phyloP scores from a whole-genome alignment of 176 grass and related monocot genomes.

The Microstegium vimineum region DNA sequence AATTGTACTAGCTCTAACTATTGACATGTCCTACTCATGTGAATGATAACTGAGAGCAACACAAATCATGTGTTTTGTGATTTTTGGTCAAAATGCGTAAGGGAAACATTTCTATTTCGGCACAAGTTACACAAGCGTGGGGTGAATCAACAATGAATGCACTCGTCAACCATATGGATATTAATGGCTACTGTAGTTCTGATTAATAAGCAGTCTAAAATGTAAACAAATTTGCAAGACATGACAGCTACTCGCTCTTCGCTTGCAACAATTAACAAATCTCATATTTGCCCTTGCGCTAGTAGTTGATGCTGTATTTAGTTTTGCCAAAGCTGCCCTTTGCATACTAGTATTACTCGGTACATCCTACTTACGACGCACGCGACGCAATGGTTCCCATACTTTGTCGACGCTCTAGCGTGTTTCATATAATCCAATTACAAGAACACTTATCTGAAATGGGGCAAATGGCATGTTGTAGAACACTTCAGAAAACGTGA shows the following conservation, averaged over 20 bases:
- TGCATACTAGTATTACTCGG: not conserved
- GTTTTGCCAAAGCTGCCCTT: not conserved
- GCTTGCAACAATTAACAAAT: not conserved
- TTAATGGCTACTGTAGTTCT: no score
- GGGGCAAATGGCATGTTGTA: not conserved
- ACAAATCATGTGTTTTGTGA: no score
- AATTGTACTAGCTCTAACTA: not conserved
- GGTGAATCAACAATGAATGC: no score
- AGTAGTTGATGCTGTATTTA: not conserved
- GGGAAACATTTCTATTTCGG: not conserved
- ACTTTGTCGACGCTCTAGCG: no score
- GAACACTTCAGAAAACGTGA: not conserved
- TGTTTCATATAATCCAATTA: not conserved
- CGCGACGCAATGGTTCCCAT: no score
- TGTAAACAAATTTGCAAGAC: not conserved
- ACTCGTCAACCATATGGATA: no score
- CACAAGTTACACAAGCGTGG: no score
- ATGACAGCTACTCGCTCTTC: not conserved
- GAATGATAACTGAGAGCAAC: not conserved
- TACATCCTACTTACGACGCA: no score
- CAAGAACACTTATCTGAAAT: not conserved
- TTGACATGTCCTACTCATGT: not conserved
- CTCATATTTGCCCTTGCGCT: not conserved
- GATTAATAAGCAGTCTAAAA: no score
- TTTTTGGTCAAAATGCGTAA: not conserved